Evolutionary conservation across 2,329 filamentous ascomycete species (phyloP), one percentile per base, ranked within the genome.

Genomic region (Paecilomyces dactylethromorphus): DNA sequence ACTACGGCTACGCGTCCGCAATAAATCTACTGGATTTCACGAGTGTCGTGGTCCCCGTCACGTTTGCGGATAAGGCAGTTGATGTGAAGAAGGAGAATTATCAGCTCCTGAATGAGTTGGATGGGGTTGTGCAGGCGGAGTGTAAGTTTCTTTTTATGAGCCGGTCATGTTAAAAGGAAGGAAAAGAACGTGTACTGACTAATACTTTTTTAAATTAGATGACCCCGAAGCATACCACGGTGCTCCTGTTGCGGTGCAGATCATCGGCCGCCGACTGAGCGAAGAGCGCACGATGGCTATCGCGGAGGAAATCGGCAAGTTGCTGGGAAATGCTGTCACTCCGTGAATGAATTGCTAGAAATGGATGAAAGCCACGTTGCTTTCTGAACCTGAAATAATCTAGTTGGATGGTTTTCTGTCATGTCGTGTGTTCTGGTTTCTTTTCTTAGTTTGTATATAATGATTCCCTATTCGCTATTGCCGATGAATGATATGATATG

Each of bases 41-140:
- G 1, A 76, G 71, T 52, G 74, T 77, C 11, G 76, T 77, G 1
- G 71, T 81, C 5, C 79, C 79, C 0, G 75, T 81, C 2, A 78
- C 76, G 0, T 74, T 71, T 55, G 76, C 76, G 0, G 74, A 79
- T 58, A 74, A 76, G 63, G 59, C 60, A 2, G 49, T 77, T 0
- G 78, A 80, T 58, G 45, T 58, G 18, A 58, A 64, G 22, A 57
- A 67, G 13, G 56, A 33, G 21, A 57, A 54, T 29, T 82, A 80
- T 62, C 57, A 67, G 33, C 77, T 79, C 0, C 29, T 75, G 24
- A 77, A 69, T 59, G 73, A 75, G 0, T 51, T 71, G 3, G 81
- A 83, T 61, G 67, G 65, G 57, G 64, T 67, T 32, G 78, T 78
- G 24, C 76, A 76, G 68, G 68, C 75, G 33, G 71, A 76, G 29